These are phyloP conservation scores for Candolleomyces eurysporus DNA, from an alignment of 768 basidiomycete genomes.

Conservation along the genomic window DNA sequence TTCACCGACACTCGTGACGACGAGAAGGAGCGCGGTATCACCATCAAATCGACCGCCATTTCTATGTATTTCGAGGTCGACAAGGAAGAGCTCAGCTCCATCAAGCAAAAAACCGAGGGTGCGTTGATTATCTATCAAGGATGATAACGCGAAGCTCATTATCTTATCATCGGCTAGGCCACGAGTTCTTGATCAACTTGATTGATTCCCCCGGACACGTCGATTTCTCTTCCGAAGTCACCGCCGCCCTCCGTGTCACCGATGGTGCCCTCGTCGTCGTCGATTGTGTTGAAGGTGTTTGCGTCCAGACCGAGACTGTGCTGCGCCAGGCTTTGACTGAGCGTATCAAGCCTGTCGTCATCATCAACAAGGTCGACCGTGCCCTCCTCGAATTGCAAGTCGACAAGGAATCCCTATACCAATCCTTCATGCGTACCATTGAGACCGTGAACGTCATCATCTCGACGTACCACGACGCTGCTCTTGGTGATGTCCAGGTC, in stretches of 20 bases:
- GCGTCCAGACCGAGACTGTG: constrained; percentile 99
- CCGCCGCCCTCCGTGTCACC: constrained; percentile 98
- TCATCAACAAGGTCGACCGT: constrained; percentile 99
- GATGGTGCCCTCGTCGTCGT: constrained; percentile 99
- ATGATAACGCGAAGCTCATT: not conserved
- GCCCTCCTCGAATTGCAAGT: constrained; percentile 98
- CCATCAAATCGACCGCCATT: constrained; percentile 99
- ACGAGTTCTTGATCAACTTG: constrained; percentile 99
- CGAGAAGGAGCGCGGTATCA: constrained; percentile 99
- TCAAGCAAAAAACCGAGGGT: constrained; percentile 96
- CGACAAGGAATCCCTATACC: constrained; percentile 94
- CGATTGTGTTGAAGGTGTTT: constrained; percentile 99
- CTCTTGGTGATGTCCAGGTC: constrained; percentile 97
- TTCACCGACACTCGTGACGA: constrained; percentile 97
- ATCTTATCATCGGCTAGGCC: constrained; percentile 42
- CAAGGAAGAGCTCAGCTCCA: constrained; percentile 81
- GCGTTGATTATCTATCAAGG: constrained; percentile 19
- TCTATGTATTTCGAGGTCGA: constrained; percentile 98
- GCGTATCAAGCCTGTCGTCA: constrained; percentile 98
- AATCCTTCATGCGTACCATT: constrained; percentile 96
- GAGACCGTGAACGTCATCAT: constrained; percentile 98
- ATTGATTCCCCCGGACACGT: constrained; percentile 99
- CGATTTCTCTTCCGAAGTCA: constrained; percentile 99
- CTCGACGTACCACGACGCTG: constrained; percentile 92
- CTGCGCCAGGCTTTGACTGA: constrained; percentile 95